A percentile compares a stretch with the other conserved stretches of the same genome.
Conservation (phyloP, 176 grass and related monocot genomes). For the Oryza glaberrima region DNA sequence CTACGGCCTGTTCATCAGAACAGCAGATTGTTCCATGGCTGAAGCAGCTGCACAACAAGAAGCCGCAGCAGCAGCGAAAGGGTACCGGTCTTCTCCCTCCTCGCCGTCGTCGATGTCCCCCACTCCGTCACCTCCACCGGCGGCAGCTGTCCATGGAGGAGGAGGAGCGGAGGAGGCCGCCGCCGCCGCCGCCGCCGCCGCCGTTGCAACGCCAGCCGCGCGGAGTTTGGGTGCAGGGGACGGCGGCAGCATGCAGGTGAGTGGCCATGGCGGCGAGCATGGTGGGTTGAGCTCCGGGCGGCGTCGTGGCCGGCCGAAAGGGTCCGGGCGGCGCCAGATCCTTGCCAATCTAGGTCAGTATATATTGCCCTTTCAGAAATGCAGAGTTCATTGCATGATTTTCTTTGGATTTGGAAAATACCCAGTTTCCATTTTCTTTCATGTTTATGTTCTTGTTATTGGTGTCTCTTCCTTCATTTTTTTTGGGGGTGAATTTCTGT, state of each 20-base stretch:
- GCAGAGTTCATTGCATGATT: constrained; percentile 22
- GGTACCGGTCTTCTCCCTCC: constrained; percentile 49
- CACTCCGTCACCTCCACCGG: constrained; percentile 54
- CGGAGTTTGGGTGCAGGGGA: constrained; percentile 26
- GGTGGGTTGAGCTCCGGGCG: constrained; percentile 50
- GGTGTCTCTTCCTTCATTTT: background rate
- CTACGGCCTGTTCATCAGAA: constrained; percentile 26
- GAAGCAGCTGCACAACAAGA: constrained; percentile 30
- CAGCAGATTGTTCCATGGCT: constrained; percentile 33
- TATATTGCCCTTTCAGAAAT: background rate
- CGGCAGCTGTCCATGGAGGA: constrained; percentile 13
- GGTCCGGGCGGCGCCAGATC: constrained; percentile 89
- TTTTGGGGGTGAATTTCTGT: background rate
- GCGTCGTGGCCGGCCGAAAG: constrained; percentile 74
- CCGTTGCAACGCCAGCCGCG: constrained; percentile 29
- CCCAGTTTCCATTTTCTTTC: constrained; percentile 1
- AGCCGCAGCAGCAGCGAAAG: constrained; percentile 21
- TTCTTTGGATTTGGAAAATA: background rate
- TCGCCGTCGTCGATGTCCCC: constrained; percentile 61
- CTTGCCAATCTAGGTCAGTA: constrained; percentile 75
- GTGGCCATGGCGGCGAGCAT: constrained; percentile 36
- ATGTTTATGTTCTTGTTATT: background rate
- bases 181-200: too few relatives aligned
- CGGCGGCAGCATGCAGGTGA: constrained; percentile 39
- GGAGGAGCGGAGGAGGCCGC: background rate